phyloP scores from a whole-genome alignment of 345 rosid genomes.

The Eucalyptus sp. region DNA sequence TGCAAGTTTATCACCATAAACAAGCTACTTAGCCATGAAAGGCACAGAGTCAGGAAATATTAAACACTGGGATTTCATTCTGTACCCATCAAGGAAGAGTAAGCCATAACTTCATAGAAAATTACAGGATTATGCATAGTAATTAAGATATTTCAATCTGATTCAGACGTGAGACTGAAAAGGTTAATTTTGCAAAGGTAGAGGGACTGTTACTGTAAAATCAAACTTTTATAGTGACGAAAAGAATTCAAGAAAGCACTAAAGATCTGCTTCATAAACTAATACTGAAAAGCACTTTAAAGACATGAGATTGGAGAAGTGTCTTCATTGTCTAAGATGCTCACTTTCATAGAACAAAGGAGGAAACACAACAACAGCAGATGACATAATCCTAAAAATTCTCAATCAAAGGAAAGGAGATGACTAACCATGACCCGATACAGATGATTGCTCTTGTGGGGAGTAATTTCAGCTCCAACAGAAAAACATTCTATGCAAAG shows the following conservation, averaged over 20 bases:
- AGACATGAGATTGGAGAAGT: background rate
- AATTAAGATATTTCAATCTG: background rate
- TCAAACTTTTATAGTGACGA: background rate
- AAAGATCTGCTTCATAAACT: background rate
- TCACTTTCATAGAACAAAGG: background rate
- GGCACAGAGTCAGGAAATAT: background rate
- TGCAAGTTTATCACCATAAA: background rate
- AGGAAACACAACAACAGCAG: background rate
- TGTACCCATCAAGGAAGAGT: background rate
- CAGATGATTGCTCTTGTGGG: constrained; percentile 69
- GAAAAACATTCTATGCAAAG: constrained; percentile 89
- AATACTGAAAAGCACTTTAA: background rate
- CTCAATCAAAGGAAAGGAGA: background rate
- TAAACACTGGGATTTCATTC: background rate
- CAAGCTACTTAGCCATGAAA: background rate
- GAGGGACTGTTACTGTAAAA: background rate
- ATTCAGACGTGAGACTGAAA: background rate
- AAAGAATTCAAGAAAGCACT: background rate
- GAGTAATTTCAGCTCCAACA: constrained; percentile 70
- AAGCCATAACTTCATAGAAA: background rate
- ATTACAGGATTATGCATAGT: background rate
- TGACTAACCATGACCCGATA: constrained; percentile 83
- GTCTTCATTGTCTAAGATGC: background rate
- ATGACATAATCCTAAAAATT: background rate
- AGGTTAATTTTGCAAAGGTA: background rate